Evolutionary conservation across 257 asterid species (phyloP).

Genomic region (Solanum peruvianum): DNA sequence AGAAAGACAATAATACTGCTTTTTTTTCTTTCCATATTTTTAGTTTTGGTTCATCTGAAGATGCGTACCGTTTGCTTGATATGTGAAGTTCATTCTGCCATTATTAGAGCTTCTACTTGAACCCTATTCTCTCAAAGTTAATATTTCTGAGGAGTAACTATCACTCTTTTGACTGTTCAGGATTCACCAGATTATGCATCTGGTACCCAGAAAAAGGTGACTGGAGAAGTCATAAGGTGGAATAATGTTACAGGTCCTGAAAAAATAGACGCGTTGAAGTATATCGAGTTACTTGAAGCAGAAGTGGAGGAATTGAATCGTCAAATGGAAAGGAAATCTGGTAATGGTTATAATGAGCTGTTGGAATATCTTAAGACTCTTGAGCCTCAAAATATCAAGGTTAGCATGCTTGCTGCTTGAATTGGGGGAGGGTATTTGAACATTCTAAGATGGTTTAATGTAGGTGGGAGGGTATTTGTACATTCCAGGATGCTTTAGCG

Average conservation of each 20-base stretch:
- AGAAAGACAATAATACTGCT: background rate
- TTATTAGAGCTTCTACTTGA: background rate
- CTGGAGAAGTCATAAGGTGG: slow-evolving; percentile 97
- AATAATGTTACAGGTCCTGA: slow-evolving; percentile 84
- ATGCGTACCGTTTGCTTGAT: background rate
- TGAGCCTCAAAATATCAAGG: slow-evolving; percentile 98
- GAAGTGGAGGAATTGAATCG: slow-evolving; percentile 91
- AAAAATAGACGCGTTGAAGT: slow-evolving; percentile 80
- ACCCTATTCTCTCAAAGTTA: background rate
- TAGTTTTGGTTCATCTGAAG: background rate
- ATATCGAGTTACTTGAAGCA: slow-evolving; percentile 92
- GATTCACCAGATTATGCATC: slow-evolving; percentile 85
- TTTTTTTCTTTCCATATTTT: background rate
- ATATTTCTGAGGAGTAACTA: background rate
- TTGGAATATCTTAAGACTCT: slow-evolving; percentile 84
- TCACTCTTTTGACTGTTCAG: slow-evolving; percentile 28
- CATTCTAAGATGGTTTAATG: background rate
- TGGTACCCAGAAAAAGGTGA: slow-evolving; percentile 87
- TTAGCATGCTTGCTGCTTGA: slow-evolving; percentile 10
- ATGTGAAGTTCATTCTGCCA: background rate
- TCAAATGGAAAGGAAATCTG: slow-evolving; percentile 70
- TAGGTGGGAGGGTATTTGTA: background rate
- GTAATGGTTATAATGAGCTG: slow-evolving; percentile 63
- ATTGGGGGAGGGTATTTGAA: slow-evolving; percentile 2
- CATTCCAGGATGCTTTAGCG: background rate